These are phyloP conservation scores for Teunomyces aglyptinius DNA, from an alignment of 805 yeast species.

Conservation along the genomic window DNA sequence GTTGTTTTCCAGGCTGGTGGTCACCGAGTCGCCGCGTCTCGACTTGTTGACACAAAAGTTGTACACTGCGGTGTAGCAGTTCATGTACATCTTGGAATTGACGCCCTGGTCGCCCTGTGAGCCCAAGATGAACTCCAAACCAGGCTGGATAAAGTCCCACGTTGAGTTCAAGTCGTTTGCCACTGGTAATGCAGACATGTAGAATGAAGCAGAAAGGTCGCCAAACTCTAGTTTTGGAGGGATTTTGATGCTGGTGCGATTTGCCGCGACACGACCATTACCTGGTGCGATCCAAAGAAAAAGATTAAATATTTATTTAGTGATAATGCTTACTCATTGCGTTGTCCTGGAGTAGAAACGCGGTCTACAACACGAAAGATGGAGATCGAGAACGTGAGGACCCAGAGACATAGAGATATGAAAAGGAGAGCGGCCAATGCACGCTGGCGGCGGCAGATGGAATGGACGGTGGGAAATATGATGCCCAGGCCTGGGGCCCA, in stretches of 20 bases:
- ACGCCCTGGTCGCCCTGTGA: slow-evolving; percentile 64
- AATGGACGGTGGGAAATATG: slow-evolving; percentile 33
- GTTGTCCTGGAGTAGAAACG: slow-evolving; percentile 27
- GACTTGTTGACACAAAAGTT: slow-evolving; percentile 87
- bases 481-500: slow-evolving; percentile 13
- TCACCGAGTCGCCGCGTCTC: slow-evolving; percentile 30
- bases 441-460: slow-evolving; percentile 75
- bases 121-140: slow-evolving; percentile 67
- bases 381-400: slow-evolving; percentile 78
- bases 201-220: background rate
- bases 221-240: background rate
- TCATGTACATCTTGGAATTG: slow-evolving; percentile 74
- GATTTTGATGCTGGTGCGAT: background rate
- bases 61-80: slow-evolving; percentile 87
- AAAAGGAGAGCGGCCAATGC: slow-evolving; percentile 79
- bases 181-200: slow-evolving; percentile 39
- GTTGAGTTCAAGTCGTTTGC: slow-evolving; percentile 66
- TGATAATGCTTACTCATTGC: background rate
- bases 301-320: background rate
- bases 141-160: slow-evolving; percentile 78
- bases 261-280: background rate
- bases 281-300: too few species aligned
- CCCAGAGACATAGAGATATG: slow-evolving; percentile 76
- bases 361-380: slow-evolving; percentile 77
- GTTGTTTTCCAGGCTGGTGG: slow-evolving; percentile 19